Percentiles rank a stretch among this genome's conserved stretches.
Evolutionary conservation across 2,329 filamentous ascomycete genomes (phyloP).

Genomic region (Arthrobotrys entomopaga): DNA sequence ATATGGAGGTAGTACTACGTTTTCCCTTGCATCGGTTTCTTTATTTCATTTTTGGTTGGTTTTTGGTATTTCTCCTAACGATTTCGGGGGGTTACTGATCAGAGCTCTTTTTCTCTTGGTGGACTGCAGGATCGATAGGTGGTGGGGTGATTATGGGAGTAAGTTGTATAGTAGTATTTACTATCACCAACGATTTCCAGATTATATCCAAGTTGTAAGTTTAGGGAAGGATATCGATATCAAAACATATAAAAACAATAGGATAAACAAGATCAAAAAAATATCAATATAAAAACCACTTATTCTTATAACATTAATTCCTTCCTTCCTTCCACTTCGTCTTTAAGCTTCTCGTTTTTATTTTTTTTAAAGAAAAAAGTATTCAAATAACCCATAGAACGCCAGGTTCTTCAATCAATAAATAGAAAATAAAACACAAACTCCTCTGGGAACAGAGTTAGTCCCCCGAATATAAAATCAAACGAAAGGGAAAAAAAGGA

Average conservation of each 20-base stretch:
- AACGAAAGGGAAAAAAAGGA: conserved; percentile 5
- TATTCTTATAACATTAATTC: too few species aligned
- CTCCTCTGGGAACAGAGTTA: not conserved
- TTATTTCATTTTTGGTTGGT: conserved; percentile 2
- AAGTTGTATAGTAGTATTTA: not conserved
- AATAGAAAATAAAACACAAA: not conserved
- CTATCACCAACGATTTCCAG: not conserved
- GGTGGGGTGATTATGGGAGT: too few species aligned
- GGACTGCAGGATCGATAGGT: too few species aligned
- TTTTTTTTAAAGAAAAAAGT: too few species aligned
- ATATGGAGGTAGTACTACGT: not conserved
- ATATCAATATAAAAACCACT: too few species aligned
- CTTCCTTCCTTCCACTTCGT: too few species aligned
- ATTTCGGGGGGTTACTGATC: too few species aligned
- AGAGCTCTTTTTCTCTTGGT: too few species aligned
- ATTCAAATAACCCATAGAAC: conserved; percentile 6
- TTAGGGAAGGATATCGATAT: too few species aligned
- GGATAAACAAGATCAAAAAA: too few species aligned
- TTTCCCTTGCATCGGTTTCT: not conserved
- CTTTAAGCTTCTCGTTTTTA: not conserved
- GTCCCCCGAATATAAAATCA: not conserved
- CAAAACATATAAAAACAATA: too few species aligned
- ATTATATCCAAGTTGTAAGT: too few species aligned
- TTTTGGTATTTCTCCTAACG: not conserved
- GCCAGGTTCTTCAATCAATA: conserved; percentile 14